Conservation (phyloP, 768 basidiomycete species). For the Termitomyces sp. region DNA sequence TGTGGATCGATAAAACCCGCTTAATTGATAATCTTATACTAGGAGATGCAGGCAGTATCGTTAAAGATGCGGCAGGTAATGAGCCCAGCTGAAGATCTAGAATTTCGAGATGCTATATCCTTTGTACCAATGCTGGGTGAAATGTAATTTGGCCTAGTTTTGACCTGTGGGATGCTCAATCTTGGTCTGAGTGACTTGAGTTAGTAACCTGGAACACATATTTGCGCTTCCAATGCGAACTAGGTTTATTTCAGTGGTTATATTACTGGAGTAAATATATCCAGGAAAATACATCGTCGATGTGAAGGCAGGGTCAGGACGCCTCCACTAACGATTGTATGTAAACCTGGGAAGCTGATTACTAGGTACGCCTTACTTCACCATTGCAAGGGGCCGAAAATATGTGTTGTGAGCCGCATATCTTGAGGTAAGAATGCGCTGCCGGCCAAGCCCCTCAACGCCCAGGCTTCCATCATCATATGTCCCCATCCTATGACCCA, state of each 20-base stretch:
- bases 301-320: background rate
- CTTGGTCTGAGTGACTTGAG: background rate
- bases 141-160: background rate
- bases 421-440: slow-evolving; percentile 32
- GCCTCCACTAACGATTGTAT: background rate
- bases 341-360: too few species aligned
- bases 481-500: slow-evolving; percentile 48
- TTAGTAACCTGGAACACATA: background rate
- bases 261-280: background rate
- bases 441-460: slow-evolving; percentile 34
- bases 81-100: background rate
- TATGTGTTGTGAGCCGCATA: slow-evolving; percentile 27
- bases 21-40: slow-evolving; percentile 91
- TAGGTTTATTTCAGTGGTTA: background rate
- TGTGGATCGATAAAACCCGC: slow-evolving; percentile 83
- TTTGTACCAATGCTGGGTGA: background rate
- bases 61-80: slow-evolving; percentile 18
- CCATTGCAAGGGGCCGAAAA: slow-evolving; percentile 17
- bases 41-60: slow-evolving; percentile 39
- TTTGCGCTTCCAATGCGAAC: background rate
- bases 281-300: background rate
- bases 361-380: background rate
- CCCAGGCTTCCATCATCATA: slow-evolving; percentile 47
- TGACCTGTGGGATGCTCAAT: background rate
- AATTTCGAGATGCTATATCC: background rate